phyloP scores from a whole-genome alignment of 1,139 yeast species.

The Pichia sp. region DNA sequence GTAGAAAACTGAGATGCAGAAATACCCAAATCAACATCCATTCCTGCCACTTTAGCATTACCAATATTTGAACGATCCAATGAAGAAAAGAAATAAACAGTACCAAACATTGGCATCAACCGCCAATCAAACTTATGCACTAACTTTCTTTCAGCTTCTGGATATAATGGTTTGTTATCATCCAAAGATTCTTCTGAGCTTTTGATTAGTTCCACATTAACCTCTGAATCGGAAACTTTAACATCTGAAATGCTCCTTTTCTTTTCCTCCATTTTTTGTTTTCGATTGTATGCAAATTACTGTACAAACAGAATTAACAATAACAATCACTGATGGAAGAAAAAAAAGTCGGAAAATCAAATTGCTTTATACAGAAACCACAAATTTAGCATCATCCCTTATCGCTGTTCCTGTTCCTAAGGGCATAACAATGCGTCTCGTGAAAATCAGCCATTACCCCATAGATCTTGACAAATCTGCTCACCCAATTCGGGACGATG shows the following conservation, averaged over 20 bases:
- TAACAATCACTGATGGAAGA: no score
- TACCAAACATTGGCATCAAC: constrained; percentile 11
- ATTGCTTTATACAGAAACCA: no score
- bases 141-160: constrained; percentile 5
- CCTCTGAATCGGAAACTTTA: neutral
- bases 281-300: no score
- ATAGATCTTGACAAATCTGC: no score
- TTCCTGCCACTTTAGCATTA: constrained; percentile 22
- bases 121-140: constrained; percentile 10
- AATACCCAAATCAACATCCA: constrained; percentile 18
- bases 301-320: no score
- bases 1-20: constrained; percentile 7
- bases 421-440: no score
- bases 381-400: no score
- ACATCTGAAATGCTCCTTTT: no score
- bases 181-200: neutral
- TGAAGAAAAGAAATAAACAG: constrained; percentile 12
- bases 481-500: no score
- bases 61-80: constrained; percentile 17
- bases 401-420: no score
- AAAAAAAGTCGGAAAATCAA: no score
- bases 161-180: neutral
- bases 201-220: constrained; percentile 1
- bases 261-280: neutral
- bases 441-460: no score